Base-by-base conservation (phyloP, 2,329 filamentous ascomycete genomes). In the Fusarium nelsonii region DNA sequence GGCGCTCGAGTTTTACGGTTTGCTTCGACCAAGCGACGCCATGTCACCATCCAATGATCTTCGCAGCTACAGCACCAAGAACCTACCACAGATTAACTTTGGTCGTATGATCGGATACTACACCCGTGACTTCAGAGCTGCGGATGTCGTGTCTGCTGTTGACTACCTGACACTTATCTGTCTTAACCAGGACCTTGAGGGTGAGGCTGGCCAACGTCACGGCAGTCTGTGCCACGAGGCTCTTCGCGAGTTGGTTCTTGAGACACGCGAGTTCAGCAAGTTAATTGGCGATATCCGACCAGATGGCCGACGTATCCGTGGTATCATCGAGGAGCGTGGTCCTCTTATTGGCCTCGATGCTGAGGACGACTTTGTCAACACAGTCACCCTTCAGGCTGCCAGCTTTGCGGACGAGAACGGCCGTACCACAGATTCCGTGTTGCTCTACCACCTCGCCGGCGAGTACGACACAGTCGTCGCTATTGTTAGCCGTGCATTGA, bases 391-490 rank as follows among this genome's bases (percentile, higher is more conserved):
- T 43, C 93, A 97, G 78, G 96, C 96, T 10, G 96, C 96, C 40
- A 91, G 91, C 69, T 93, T 94, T 75, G 96, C 96, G 6, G 95
- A 99, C 73, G 95, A 98, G 78, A 97, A 95, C 74, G 95, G 96
- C 39, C 89, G 97, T 50, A 94, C 91, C 3, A 97, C 95, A 1
- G 96, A 99, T 79, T 94, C 97, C 3, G 95, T 98, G 15, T 85
- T 99, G 51, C 85, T 99, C 52, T 98, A 97, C 79, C 95, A 99
- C 78, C 85, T 99, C 43, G 95, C 96, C 0, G 93, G 93, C 75
- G 94, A 99, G 78, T 98, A 97, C 78, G 94, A 99, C 78, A 94
- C 90, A 55, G 97, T 98, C n/a, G 89, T 97, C 43, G 84, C 88
- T 28, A 95, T 98, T 70, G 88, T 98, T 75, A 97, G 94, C 80